These are phyloP conservation scores for Pythium rhizo-oryzae DNA, from an alignment of 352 stramenopile genomes.

Conservation along the genomic window DNA sequence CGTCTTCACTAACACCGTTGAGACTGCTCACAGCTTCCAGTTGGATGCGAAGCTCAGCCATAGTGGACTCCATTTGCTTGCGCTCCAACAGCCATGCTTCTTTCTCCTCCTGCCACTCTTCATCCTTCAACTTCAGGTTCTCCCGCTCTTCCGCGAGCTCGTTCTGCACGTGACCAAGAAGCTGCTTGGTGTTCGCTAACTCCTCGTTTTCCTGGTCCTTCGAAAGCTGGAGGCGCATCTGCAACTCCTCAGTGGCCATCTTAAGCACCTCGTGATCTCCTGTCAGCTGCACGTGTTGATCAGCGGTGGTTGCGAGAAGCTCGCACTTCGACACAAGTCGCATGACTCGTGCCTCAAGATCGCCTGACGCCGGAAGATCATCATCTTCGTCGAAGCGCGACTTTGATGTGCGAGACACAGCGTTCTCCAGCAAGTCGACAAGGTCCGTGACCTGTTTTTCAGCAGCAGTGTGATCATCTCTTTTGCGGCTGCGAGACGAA, in stretches of 20 bases:
- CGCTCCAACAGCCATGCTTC: constrained; percentile 11
- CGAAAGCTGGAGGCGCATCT: constrained; percentile 28
- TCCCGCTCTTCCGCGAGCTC: constrained; percentile 4
- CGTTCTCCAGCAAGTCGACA: constrained; percentile 13
- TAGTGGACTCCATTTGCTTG: constrained; percentile 12
- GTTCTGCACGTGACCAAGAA: constrained; percentile 33
- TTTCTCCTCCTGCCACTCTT: constrained; percentile 6
- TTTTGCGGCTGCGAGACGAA: background rate
- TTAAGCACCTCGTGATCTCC: constrained; percentile 48
- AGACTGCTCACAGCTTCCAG: constrained; percentile 25
- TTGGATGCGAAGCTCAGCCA: constrained; percentile 26
- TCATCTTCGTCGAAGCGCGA: constrained; percentile 3
- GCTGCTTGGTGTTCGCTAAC: constrained; percentile 34
- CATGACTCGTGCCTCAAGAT: constrained; percentile 22
- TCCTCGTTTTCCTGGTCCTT: constrained; percentile 29
- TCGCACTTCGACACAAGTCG: constrained; percentile 41
- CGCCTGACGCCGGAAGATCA: background rate
- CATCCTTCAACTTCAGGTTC: constrained; percentile 26
- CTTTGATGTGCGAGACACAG: background rate
- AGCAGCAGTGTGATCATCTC: background rate
- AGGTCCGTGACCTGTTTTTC: constrained; percentile 3
- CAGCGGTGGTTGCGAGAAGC: constrained; percentile 29
- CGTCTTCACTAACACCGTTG: constrained; percentile 3
- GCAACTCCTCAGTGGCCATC: constrained; percentile 46
- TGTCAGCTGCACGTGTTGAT: constrained; percentile 28